Conservation (phyloP, 306 rosid species). For the Ormosia emarginata region DNA sequence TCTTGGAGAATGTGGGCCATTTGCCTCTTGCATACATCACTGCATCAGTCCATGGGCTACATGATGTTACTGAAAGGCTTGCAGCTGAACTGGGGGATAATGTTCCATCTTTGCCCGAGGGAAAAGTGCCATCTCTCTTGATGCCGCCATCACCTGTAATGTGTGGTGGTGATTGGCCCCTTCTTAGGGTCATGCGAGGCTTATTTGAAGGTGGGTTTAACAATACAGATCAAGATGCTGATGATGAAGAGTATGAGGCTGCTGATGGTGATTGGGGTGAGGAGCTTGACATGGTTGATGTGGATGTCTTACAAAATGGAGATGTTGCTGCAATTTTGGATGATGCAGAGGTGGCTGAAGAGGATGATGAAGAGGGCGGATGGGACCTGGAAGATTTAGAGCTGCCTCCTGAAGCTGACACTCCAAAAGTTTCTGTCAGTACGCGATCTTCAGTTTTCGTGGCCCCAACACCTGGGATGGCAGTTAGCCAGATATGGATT, state of each 20-base stretch:
- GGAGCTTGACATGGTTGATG: constrained; percentile 76
- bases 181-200: constrained; percentile 79
- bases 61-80: constrained; percentile 77
- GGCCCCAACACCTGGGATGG: constrained; percentile 90
- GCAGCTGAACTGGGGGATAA: constrained; percentile 78
- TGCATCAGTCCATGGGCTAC: constrained; percentile 79
- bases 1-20: constrained; percentile 88
- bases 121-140: constrained; percentile 69
- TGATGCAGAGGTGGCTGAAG: constrained; percentile 65
- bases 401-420: constrained; percentile 79
- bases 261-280: constrained; percentile 77
- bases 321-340: constrained; percentile 56
- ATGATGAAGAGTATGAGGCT: constrained; percentile 68
- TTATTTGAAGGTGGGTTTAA: constrained; percentile 84
- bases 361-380: constrained; percentile 76
- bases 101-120: constrained; percentile 70
- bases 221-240: constrained; percentile 40
- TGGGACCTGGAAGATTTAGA: constrained; percentile 94
- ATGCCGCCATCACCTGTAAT: constrained; percentile 71
- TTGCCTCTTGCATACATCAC: constrained; percentile 82
- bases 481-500: constrained; percentile 86
- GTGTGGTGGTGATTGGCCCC: constrained; percentile 93
- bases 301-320: constrained; percentile 64
- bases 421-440: constrained; percentile 62
- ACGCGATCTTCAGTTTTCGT: constrained; percentile 59